phyloP scores from a whole-genome alignment of 179 eudicot species.

The Silene noctiflora region DNA sequence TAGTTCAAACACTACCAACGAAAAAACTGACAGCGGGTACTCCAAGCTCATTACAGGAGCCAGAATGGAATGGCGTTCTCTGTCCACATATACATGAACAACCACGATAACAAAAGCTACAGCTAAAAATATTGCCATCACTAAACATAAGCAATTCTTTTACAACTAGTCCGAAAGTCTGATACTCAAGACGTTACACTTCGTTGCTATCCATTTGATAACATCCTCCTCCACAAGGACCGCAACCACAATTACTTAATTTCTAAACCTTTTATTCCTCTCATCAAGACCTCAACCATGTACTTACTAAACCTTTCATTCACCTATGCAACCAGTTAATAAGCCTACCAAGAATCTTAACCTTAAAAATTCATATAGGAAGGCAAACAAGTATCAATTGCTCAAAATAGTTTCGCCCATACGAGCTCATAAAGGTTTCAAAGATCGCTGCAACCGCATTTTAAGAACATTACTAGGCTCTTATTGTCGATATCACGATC shows the following conservation, averaged over 20 bases:
- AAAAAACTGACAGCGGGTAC: background rate
- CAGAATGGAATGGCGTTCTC: background rate
- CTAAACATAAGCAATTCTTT: background rate
- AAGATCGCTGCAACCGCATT: background rate
- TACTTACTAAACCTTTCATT: too few relatives aligned
- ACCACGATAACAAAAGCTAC: background rate
- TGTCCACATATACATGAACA: background rate
- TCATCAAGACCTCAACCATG: too few relatives aligned
- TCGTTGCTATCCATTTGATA: background rate
- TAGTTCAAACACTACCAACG: background rate
- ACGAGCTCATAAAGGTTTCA: too few relatives aligned
- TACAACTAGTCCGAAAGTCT: background rate
- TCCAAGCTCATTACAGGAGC: background rate
- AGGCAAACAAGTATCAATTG: background rate
- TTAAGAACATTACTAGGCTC: background rate
- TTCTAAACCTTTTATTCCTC: too few relatives aligned
- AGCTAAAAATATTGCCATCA: background rate
- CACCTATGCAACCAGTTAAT: background rate
- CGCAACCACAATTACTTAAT: too few relatives aligned
- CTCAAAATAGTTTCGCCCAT: background rate
- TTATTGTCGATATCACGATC: too few relatives aligned
- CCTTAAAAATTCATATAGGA: background rate
- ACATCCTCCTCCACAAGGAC: background rate
- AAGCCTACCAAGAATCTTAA: background rate
- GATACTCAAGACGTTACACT: background rate